phyloP scores from a whole-genome alignment of 495 filamentous ascomycete genomes.

The Hyaloscypha variabilis region DNA sequence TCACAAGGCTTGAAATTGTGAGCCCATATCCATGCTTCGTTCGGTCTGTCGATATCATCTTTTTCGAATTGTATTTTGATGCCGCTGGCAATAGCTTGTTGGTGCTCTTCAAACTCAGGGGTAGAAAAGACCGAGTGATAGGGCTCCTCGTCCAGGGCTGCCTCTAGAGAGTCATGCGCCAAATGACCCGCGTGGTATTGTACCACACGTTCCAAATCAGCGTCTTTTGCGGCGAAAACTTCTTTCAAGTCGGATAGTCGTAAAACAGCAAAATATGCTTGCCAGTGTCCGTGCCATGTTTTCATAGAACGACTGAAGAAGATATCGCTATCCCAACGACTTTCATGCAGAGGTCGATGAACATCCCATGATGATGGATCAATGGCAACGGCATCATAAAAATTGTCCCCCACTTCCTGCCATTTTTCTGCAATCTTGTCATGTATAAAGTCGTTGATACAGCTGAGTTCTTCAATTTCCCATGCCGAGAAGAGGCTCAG shows the following conservation, averaged over 20 bases:
- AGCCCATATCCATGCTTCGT: conserved; percentile 9
- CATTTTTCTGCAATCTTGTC: conserved; percentile 3
- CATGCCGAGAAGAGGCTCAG: neutral
- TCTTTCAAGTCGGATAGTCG: neutral
- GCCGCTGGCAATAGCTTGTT: neutral
- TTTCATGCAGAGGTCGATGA: neutral
- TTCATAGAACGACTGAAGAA: neutral
- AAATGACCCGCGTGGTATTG: neutral
- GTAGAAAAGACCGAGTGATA: neutral
- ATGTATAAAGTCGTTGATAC: conserved; percentile 4
- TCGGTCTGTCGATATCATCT: neutral
- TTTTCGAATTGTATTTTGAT: neutral
- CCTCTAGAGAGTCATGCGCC: neutral
- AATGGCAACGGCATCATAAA: neutral
- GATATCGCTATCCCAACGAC: neutral
- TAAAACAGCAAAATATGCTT: neutral
- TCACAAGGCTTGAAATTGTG: conserved; percentile 1
- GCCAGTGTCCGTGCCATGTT: neutral
- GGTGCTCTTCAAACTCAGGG: neutral
- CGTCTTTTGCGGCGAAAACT: neutral
- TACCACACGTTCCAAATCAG: neutral
- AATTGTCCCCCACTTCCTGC: neutral
- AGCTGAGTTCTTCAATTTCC: conserved; percentile 9
- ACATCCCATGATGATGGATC: conserved; percentile 1
- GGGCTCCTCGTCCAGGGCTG: conserved; percentile 2